Percentiles rank a stretch among this genome's conserved stretches.
phyloP scores from a whole-genome alignment of 2,329 filamentous ascomycete genomes.

The Talaromyces sp. region DNA sequence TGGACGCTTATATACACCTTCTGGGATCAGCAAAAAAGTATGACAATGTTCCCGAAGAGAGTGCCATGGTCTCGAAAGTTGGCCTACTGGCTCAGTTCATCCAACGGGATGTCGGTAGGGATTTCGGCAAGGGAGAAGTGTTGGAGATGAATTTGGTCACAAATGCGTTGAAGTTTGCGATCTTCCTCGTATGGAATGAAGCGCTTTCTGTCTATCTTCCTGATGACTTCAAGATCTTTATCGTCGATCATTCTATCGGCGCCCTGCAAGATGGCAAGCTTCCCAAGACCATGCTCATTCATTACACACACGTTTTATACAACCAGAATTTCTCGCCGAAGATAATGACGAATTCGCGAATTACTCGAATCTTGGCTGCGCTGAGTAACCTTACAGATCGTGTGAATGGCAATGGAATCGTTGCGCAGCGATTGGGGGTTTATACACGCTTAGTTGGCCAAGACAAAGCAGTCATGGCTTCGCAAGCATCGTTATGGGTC shows the following conservation, averaged over 20 bases:
- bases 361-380: slow-evolving; percentile 64
- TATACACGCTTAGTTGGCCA: slow-evolving; percentile 75
- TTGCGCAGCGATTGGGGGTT: slow-evolving; percentile 69
- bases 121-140: slow-evolving; percentile 49
- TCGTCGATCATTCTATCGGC: slow-evolving; percentile 75
- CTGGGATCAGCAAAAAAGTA: slow-evolving; percentile 72
- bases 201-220: slow-evolving; percentile 66
- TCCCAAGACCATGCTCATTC: slow-evolving; percentile 72
- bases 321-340: slow-evolving; percentile 72
- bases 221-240: slow-evolving; percentile 72
- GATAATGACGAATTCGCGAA: slow-evolving; percentile 67
- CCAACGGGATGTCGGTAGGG: slow-evolving; percentile 68
- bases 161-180: slow-evolving; percentile 72
- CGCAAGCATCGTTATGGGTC: slow-evolving; percentile 70
- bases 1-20: slow-evolving; percentile 84
- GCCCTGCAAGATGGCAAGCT: slow-evolving; percentile 63
- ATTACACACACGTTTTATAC: slow-evolving; percentile 74
- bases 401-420: slow-evolving; percentile 73
- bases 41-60: slow-evolving; percentile 71
- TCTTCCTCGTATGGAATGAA: slow-evolving; percentile 69
- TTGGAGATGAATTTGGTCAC: slow-evolving; percentile 66
- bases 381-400: slow-evolving; percentile 69
- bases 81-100: slow-evolving; percentile 74
- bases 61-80: slow-evolving; percentile 71
- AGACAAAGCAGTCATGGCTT: slow-evolving; percentile 63